Percentiles rank a stretch among this genome's conserved stretches.
phyloP scores from a whole-genome alignment of 73 alveolate genomes.

The Strombidium stylifer region DNA sequence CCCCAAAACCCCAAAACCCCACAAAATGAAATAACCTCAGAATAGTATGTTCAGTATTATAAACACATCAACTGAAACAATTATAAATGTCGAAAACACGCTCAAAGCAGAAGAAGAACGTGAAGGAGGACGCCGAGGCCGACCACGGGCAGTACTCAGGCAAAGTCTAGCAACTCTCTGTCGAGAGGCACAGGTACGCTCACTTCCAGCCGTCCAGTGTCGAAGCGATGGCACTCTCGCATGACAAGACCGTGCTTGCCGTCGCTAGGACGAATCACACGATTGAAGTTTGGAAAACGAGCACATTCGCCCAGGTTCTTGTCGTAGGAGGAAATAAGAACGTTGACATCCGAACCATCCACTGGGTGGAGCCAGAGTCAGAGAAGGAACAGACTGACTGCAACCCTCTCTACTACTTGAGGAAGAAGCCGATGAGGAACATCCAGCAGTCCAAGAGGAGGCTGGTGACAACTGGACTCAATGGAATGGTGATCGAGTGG shows the following conservation, averaged over 20 bases:
- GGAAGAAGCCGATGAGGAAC: slow-evolving; percentile 16
- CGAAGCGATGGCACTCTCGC: slow-evolving; percentile 22
- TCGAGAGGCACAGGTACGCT: slow-evolving; percentile 38
- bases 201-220: slow-evolving; percentile 33
- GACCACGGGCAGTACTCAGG: too few relatives aligned
- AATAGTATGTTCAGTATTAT: too few relatives aligned
- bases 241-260: slow-evolving; percentile 38
- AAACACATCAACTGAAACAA: too few relatives aligned
- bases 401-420: slow-evolving; percentile 13
- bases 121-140: too few relatives aligned
- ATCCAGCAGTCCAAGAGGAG: slow-evolving; percentile 58
- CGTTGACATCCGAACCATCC: slow-evolving; percentile 41
- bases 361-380: slow-evolving; percentile 45
- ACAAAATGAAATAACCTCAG: too few relatives aligned
- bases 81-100: too few relatives aligned
- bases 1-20: too few relatives aligned
- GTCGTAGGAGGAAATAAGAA: slow-evolving; percentile 45
- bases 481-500: slow-evolving; percentile 86
- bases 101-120: too few relatives aligned
- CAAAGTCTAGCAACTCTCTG: not conserved
- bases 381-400: not conserved
- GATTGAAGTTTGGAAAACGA: slow-evolving; percentile 10
- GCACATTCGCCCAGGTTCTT: slow-evolving; percentile 33
- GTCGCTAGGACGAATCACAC: slow-evolving; percentile 29
- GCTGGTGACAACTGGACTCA: slow-evolving; percentile 74